Evolutionary conservation across 345 rosid species (phyloP).

Genomic region (Syzygium oleosum): DNA sequence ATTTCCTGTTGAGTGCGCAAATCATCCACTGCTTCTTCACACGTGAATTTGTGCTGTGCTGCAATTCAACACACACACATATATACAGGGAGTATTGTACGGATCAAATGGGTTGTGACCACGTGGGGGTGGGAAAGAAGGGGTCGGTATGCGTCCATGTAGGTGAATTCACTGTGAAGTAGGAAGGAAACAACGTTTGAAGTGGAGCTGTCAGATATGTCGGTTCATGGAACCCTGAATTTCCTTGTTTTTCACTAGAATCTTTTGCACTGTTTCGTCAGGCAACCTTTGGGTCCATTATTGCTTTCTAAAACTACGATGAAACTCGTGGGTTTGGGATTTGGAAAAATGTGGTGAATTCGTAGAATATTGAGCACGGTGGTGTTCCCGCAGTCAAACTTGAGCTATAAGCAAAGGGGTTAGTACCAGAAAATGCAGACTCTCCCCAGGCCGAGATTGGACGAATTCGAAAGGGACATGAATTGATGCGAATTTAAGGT

Average conservation of each 20-base stretch:
- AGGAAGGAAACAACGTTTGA: background rate
- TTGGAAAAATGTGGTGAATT: background rate
- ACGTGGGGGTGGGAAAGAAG: background rate
- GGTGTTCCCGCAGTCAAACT: background rate
- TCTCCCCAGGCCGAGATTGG: background rate
- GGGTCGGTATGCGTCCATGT: background rate
- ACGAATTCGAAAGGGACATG: background rate
- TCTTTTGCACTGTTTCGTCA: background rate
- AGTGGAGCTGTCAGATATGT: background rate
- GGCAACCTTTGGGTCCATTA: background rate
- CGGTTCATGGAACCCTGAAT: background rate
- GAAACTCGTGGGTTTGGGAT: background rate
- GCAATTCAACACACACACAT: background rate
- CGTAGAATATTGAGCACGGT: background rate
- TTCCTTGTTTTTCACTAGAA: background rate
- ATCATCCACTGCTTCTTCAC: background rate
- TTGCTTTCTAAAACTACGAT: background rate
- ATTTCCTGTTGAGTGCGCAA: background rate
- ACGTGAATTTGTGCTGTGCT: background rate
- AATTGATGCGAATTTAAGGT: background rate
- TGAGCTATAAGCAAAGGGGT: background rate
- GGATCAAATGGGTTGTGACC: background rate
- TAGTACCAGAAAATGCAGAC: background rate
- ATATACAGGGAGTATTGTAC: background rate
- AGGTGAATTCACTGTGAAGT: background rate